Base-by-base conservation (phyloP, 2,329 filamentous ascomycete species). In the Colletotrichum higginsianum region DNA sequence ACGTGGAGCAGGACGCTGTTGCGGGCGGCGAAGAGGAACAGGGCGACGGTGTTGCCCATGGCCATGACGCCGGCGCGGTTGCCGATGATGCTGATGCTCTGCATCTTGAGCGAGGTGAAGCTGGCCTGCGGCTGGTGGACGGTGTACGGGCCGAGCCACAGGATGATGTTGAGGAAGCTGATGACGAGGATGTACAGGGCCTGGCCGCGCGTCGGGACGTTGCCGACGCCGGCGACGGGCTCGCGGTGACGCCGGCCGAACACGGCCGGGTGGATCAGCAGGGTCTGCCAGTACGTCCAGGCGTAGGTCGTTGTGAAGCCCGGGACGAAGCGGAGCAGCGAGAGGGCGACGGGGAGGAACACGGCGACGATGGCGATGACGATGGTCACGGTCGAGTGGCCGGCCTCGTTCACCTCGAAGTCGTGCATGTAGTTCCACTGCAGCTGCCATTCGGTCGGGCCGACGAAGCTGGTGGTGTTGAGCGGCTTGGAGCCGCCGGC, bases 371-470 rank as follows among this genome's bases (percentile, higher is more conserved):
- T 61, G 23, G 75, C 73, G 26, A 79, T 71, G 50, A 76, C 74
- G 15, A 75, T 66, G 9, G 73, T 75, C 15, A 49, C 65, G 4
- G 66, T 78, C 0, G 76, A 74, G 57, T 79, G 77, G 7, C 77
- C 75, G 2, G 49, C 67, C 61, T 82, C 80, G 46, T 88, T 88
- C 71, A 79, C 78, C 61, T 89, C 87, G 47, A 87, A 87, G 66
- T 87, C 85, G 16, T 84, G 75, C 80, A 87, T 83, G 67, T 86
- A 86, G 73, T 85, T 88, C 79, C 88, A 89, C 75, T 87, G 77
- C 15, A 75, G 65, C 53, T 65, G 62, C 61, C 62, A 69, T 6
- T 57, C 38, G 4, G 23, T 23, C 3, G 60, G 58, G 11, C 6
- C 53, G 18, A 63, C 16, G 16, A 69, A 63, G 18, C 40, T 63